Evolutionary conservation across 73 alveolate species (phyloP).

Genomic region (Paramecium tetraurelia): DNA sequence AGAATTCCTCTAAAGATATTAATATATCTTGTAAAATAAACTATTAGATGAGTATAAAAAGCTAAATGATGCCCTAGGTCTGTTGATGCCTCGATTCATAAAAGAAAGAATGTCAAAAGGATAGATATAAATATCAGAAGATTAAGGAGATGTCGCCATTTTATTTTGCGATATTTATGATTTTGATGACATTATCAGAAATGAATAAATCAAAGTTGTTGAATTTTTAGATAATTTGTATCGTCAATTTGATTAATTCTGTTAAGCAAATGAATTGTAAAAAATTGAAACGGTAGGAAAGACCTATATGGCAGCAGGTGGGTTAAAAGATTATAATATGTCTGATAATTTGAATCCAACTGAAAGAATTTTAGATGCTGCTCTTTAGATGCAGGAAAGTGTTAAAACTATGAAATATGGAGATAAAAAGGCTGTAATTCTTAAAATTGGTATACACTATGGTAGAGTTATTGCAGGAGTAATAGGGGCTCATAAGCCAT

Average conservation of each 20-base stretch:
- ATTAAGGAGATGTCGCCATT: constrained; percentile 80
- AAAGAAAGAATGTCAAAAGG: constrained; percentile 39
- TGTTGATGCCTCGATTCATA: not conserved
- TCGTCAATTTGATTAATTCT: constrained; percentile 73
- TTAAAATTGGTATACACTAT: constrained; percentile 95
- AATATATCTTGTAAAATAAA: not conserved
- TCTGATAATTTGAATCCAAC: constrained; percentile 53
- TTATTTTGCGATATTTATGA: constrained; percentile 81
- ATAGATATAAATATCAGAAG: constrained; percentile 65
- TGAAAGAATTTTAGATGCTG: constrained; percentile 59
- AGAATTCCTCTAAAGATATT: constrained; percentile 11
- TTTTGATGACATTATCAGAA: constrained; percentile 73
- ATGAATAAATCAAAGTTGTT: constrained; percentile 20
- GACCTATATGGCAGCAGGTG: constrained; percentile 86
- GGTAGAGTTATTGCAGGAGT: constrained; percentile 97
- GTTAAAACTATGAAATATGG: constrained; percentile 47
- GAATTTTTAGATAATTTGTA: constrained; percentile 69
- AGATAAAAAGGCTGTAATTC: constrained; percentile 63
- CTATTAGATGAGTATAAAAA: not conserved
- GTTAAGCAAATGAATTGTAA: constrained; percentile 76
- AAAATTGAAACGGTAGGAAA: constrained; percentile 88
- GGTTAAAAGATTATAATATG: constrained; percentile 57
- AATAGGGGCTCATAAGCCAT: constrained; percentile 95
- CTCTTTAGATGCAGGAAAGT: constrained; percentile 50
- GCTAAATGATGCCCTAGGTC: constrained; percentile 17